Evolutionary conservation across 2,329 filamentous ascomycete genomes (phyloP), one percentile per base, ranked within the genome.

Genomic region (Acrocalymma vagum): DNA sequence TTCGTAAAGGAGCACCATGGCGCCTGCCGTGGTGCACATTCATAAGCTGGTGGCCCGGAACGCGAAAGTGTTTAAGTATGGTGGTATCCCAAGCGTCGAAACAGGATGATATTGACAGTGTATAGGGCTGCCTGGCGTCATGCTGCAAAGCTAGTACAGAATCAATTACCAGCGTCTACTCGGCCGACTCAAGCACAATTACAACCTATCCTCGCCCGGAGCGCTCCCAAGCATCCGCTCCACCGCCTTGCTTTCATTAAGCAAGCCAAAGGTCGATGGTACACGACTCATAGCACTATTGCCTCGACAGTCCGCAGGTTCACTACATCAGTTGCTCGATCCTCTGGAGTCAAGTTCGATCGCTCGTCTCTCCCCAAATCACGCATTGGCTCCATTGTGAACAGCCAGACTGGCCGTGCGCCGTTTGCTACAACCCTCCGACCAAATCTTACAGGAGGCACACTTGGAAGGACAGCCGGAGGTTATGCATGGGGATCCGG

Each of bases 341-440:
- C 55, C 6, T 58, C 68, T 11, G 67, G 70, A 20, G 56, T 67
- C 39, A 78, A 73, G 52, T 75, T 75, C 26, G 76, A 80, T 33
- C 75, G 77, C 30, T 66, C 78, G 17, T 72, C 77, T 2, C 80
- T 81, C 34, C 80, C 80, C 22, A 76, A 76, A 40, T 85, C 84
- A 17, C 74, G 75, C 4, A 77, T 84, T 38, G 77, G 77, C 16
- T 70, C 74, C 13, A 78, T 79, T 14, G 74, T 87, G 40, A 78
- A 77, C 21, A 81, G 84, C 47, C 80, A 88, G 43, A 84, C 89
- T 11, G 84, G 85, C 18, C 84, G 88, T 34, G 85, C 91, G 20
- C 93, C 93, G 0, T 97, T 97, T 68, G 88, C 91, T 4, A 90
- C 85, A 34, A 87, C 92, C 1, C 82, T 99, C 23, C 87, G 94